Percentiles rank a stretch among this genome's conserved stretches.
Evolutionary conservation across 305 asterid genomes (phyloP).

Genomic region (Euphrasia arctica): DNA sequence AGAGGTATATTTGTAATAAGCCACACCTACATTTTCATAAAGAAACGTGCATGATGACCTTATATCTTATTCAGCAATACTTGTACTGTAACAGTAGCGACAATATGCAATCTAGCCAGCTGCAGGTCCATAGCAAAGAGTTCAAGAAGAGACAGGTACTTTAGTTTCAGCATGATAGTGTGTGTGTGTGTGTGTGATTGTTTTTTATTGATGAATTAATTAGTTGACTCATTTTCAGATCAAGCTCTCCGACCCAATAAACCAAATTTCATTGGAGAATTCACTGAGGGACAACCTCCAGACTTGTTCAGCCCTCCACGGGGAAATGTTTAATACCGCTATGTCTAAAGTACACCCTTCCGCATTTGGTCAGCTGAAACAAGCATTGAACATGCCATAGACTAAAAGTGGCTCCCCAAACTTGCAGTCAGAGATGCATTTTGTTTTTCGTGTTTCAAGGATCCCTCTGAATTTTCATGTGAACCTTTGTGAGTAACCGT

Average conservation of each 20-base stretch:
- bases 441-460: constrained; percentile 22
- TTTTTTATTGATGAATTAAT: not conserved
- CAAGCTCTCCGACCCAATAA: constrained; percentile 82
- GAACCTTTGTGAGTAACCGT: constrained; percentile 11
- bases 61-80: constrained; percentile 20
- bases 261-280: constrained; percentile 70
- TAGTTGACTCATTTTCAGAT: constrained; percentile 45
- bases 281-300: constrained; percentile 87
- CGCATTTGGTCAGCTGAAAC: constrained; percentile 72
- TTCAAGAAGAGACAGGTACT: constrained; percentile 87
- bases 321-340: constrained; percentile 73
- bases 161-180: constrained; percentile 20
- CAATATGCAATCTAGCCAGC: constrained; percentile 56
- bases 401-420: constrained; percentile 20
- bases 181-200: too few relatives aligned
- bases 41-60: constrained; percentile 9
- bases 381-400: constrained; percentile 81
- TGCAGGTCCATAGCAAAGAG: constrained; percentile 83
- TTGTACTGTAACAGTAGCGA: constrained; percentile 50
- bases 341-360: constrained; percentile 88
- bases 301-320: constrained; percentile 83
- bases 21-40: constrained; percentile 14
- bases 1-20: not conserved
- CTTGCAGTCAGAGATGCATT: constrained; percentile 25
- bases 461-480: constrained; percentile 23